Base-by-base conservation (phyloP, 2,329 filamentous ascomycete species). In the Diaporthe sp. region DNA sequence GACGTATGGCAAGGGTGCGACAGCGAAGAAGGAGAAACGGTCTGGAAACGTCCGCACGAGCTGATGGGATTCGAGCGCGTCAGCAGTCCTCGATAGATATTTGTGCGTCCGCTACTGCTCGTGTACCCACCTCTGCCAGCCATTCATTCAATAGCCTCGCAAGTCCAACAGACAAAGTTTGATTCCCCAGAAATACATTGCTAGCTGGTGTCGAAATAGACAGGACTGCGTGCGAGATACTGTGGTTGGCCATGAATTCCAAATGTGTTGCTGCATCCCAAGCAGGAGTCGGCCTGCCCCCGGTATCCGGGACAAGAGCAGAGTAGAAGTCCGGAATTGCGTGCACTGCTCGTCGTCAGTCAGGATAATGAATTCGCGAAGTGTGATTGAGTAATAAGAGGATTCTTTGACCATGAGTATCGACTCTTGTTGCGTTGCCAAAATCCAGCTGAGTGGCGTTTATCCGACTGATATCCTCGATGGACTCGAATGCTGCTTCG, bases 171-270 rank as follows among this genome's bases (percentile, higher is more conserved):
- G 58, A 7, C 40, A 64, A 45, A 12, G 25, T n/a, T 22, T 64
- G 25, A 13, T 45, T 22, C 19, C 58, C 58, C 17, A 64, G 25
- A 15, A 64, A 64, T 6, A 64, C 58, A 45, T 45, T 64, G 40
- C 58, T 64, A 7, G 13, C 25, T 25, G 58, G 58, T 22, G 58
- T 64, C 15, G 58, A 64, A 30, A 64, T 64, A 40, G 58, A 64
- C 17, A 64, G 25, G 25, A 64, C 25, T 22, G 58, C 40, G 8
- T 64, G 25, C 3, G 58, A 64, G 12, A 64, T 64, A 25, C 58
- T 64, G 40, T 64, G 38, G 9, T 64, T 64, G n/a, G 38, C 38
- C 58, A 64, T 64, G 40, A 64, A 64, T 22, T 42, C 38, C 12
- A 64, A 30, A 25, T 45, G 58, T 30, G 38, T 64, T 13, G 58